Evolutionary conservation across 2,329 filamentous ascomycete species (phyloP).

Genomic region (Sporothrix phasma): DNA sequence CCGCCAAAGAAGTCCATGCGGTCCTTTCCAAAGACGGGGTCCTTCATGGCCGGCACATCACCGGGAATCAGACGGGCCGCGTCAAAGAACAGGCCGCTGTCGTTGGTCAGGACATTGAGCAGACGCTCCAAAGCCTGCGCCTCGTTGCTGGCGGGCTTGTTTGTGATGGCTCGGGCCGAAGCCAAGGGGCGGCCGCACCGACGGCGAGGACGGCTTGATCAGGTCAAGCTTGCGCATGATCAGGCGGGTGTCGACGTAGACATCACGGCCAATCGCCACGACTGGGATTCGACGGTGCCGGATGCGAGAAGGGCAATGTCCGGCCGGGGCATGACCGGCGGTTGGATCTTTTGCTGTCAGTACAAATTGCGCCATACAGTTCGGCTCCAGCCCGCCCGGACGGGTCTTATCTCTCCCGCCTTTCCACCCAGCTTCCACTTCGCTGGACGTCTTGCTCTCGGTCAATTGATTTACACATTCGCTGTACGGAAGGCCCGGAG

Average conservation of each 20-base stretch:
- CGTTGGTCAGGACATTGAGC: conserved; percentile 45
- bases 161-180: conserved; percentile 25
- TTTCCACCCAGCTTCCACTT: not conserved
- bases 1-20: conserved; percentile 30
- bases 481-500: conserved; percentile 55
- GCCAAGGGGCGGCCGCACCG: conserved; percentile 28
- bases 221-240: conserved; percentile 56
- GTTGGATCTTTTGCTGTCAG: conserved; percentile 45
- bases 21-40: conserved; percentile 52
- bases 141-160: conserved; percentile 28
- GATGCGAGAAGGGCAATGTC: conserved; percentile 50
- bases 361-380: not conserved
- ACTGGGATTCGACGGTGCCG: conserved; percentile 61
- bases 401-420: no score
- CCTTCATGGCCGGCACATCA: conserved; percentile 41
- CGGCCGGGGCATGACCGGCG: conserved; percentile 54
- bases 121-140: conserved; percentile 42
- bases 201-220: conserved; percentile 35
- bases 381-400: no score
- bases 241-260: conserved; percentile 61
- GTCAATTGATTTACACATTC: conserved; percentile 50
- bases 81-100: conserved; percentile 46
- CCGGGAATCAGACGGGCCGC: conserved; percentile 48
- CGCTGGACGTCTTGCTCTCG: not conserved
- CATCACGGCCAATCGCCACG: conserved; percentile 53